Percentiles rank a stretch among this genome's conserved stretches.
Evolutionary conservation across 257 asterid species (phyloP).

Genomic region (Solanum lycopersicoides): DNA sequence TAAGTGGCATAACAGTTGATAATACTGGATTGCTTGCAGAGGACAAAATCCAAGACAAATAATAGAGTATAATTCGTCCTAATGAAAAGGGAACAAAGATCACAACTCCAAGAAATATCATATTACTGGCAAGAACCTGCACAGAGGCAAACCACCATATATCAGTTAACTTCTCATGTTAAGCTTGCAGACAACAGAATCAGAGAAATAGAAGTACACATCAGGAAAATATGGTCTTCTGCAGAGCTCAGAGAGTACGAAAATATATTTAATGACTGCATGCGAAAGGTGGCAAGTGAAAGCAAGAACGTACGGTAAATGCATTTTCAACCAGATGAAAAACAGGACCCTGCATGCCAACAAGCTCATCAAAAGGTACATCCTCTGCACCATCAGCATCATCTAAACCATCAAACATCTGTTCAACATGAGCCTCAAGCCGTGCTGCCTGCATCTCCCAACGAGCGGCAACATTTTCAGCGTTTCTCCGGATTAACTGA

Average conservation of each 20-base stretch:
- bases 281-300: background rate
- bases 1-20: slow-evolving; percentile 71
- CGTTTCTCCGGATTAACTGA: slow-evolving; percentile 79
- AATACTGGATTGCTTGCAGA: slow-evolving; percentile 75
- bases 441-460: slow-evolving; percentile 99
- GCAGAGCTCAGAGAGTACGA: background rate
- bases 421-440: slow-evolving; percentile 96
- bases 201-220: background rate
- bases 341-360: slow-evolving; percentile 99
- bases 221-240: background rate
- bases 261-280: background rate
- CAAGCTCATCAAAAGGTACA: slow-evolving; percentile 97
- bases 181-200: background rate
- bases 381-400: slow-evolving; percentile 99
- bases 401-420: slow-evolving; percentile 97
- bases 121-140: slow-evolving; percentile 99
- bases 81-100: slow-evolving; percentile 79
- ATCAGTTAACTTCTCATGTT: background rate
- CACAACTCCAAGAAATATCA: slow-evolving; percentile 93
- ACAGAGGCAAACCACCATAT: background rate
- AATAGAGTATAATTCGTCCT: slow-evolving; percentile 65
- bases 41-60: slow-evolving; percentile 66
- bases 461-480: slow-evolving; percentile 92
- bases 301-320: slow-evolving; percentile 60
- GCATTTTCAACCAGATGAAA: slow-evolving; percentile 97